A percentile compares a stretch with the other conserved stretches of the same genome.
Conservation (phyloP, 2,329 filamentous ascomycete genomes). For the Lomentospora prolificans region DNA sequence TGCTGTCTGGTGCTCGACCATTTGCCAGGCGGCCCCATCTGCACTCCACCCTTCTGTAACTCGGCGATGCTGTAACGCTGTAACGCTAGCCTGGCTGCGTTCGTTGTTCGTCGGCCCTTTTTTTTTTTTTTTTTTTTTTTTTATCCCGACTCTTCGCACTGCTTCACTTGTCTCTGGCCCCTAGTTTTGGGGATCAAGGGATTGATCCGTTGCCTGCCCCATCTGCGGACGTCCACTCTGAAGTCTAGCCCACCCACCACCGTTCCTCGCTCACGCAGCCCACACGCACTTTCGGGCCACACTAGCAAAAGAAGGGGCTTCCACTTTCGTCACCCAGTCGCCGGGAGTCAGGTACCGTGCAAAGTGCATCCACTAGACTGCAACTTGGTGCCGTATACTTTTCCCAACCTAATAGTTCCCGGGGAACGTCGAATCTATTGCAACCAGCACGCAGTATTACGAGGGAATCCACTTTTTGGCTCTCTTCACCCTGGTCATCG, state of each 20-base stretch:
- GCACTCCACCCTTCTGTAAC: not conserved
- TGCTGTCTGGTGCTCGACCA: not conserved
- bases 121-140: not conserved
- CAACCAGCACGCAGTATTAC: no score
- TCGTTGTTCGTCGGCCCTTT: not conserved
- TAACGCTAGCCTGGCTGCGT: not conserved
- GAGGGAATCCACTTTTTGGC: no score
- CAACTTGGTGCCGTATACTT: no score
- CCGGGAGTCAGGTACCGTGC: not conserved
- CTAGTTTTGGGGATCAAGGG: no score
- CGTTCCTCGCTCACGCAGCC: not conserved
- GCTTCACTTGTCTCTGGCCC: no score
- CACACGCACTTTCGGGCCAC: not conserved
- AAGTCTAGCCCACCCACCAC: not conserved
- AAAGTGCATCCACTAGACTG: no score
- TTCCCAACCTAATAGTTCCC: no score
- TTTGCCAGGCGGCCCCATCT: not conserved
- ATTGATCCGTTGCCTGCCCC: no score
- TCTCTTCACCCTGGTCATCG: no score
- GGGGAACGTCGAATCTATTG: no score
- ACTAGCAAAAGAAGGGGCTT: slow-evolving; percentile 1
- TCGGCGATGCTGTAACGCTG: not conserved
- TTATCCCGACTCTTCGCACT: not conserved
- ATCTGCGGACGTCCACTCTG: no score
- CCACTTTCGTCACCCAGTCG: no score